Conservation (phyloP, 345 rosid species). For the Nasturtium officinale region DNA sequence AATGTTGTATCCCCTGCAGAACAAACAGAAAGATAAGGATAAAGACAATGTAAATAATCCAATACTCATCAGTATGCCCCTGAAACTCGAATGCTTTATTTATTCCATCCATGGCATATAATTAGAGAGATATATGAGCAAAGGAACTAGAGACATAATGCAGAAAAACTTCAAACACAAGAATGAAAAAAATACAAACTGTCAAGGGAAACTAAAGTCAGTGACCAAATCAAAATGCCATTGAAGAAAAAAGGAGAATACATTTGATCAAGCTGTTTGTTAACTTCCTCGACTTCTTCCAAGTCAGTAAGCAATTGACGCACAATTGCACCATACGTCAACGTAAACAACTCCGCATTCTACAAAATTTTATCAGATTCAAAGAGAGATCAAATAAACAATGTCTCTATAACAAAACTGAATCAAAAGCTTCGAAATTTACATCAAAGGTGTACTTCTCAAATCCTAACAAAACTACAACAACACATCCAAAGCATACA, state of each 20-base stretch:
- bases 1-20: conserved; percentile 86
- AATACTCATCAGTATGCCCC: not conserved
- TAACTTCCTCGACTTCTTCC: conserved; percentile 95
- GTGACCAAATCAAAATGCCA: not conserved
- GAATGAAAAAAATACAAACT: not conserved
- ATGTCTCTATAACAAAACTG: conserved; percentile 10
- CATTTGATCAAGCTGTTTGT: conserved; percentile 98
- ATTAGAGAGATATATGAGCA: not conserved
- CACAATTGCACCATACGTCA: conserved; percentile 90
- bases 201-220: not conserved
- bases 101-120: not conserved
- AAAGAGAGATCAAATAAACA: conserved; percentile 17
- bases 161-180: not conserved
- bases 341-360: conserved; percentile 93
- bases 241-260: conserved; percentile 34
- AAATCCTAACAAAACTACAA: conserved; percentile 7
- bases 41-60: not conserved
- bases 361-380: conserved; percentile 37
- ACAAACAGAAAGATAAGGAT: conserved; percentile 3
- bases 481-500: conserved; percentile 19
- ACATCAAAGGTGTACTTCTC: not conserved
- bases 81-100: not conserved
- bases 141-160: not conserved
- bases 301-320: conserved; percentile 90
- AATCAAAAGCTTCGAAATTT: not conserved